Conservation (phyloP, 306 rosid genomes). For the Ceratonia siliqua region DNA sequence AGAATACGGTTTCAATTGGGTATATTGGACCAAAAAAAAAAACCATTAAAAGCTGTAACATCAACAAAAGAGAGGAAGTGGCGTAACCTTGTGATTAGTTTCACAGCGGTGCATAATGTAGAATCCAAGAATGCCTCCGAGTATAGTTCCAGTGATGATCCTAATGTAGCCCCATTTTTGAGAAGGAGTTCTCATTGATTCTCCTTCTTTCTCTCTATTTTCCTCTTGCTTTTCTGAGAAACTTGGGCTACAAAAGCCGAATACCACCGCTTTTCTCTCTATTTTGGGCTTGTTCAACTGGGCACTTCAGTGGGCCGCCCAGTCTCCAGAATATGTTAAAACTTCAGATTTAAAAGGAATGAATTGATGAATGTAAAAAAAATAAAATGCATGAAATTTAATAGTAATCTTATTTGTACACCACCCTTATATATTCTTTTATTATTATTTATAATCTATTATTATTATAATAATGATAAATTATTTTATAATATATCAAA, state of each 20-base stretch:
- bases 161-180: slow-evolving; percentile 73
- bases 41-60: neutral
- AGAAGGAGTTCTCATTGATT: slow-evolving; percentile 39
- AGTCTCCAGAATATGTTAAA: too few species aligned
- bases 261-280: too few species aligned
- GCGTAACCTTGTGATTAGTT: slow-evolving; percentile 63
- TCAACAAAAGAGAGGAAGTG: neutral
- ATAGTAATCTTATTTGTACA: too few species aligned
- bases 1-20: slow-evolving; percentile 22
- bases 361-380: too few species aligned
- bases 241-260: neutral
- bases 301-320: neutral
- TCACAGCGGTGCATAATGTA: slow-evolving; percentile 84
- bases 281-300: neutral
- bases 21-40: too few species aligned
- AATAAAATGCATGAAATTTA: too few species aligned
- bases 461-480: too few species aligned
- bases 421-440: too few species aligned
- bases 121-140: slow-evolving; percentile 83
- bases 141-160: slow-evolving; percentile 69
- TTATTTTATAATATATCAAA: too few species aligned
- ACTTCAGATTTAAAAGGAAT: too few species aligned
- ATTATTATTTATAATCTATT: too few species aligned
- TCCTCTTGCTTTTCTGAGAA: neutral
- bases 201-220: neutral